Percentiles rank a stretch among this genome's conserved stretches.
phyloP scores from a whole-genome alignment of 208 protist species.

The Trypanosoma rangeli region DNA sequence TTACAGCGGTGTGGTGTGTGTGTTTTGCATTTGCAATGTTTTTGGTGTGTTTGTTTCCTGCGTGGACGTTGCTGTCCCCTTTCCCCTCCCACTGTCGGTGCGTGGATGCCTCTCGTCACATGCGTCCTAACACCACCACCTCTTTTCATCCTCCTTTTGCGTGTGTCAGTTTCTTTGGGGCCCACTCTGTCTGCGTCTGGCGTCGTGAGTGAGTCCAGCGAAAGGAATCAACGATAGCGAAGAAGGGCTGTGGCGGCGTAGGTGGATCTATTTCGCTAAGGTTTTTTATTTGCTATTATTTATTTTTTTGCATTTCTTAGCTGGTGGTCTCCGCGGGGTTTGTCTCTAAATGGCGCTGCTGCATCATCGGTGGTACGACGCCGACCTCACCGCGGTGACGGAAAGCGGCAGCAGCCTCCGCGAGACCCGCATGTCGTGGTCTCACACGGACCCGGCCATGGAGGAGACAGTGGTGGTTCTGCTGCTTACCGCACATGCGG shows the following conservation, averaged over 20 bases:
- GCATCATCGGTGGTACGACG: conserved; percentile 23
- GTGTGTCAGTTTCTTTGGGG: neutral
- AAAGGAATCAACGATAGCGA: neutral
- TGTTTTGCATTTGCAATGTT: neutral
- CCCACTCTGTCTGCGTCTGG: neutral
- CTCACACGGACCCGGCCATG: conserved; percentile 10
- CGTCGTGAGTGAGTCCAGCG: neutral
- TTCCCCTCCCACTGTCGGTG: neutral
- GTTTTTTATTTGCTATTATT: neutral
- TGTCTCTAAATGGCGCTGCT: conserved; percentile 11
- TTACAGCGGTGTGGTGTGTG: too few species aligned
- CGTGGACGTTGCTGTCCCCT: too few species aligned
- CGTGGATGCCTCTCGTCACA: neutral
- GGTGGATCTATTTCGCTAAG: too few species aligned
- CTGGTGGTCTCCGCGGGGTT: neutral
- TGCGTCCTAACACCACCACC: too few species aligned
- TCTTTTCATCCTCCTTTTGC: neutral
- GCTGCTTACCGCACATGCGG: conserved; percentile 14
- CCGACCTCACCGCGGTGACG: conserved; percentile 15
- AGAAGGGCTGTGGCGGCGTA: neutral
- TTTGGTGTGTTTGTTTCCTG: neutral
- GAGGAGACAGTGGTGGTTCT: conserved; percentile 23
- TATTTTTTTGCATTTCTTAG: conserved; percentile 2
- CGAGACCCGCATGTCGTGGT: conserved; percentile 29
- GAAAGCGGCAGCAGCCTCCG: conserved; percentile 8